phyloP scores from a whole-genome alignment of 129 eudicot genomes.

The Apium graveolens region DNA sequence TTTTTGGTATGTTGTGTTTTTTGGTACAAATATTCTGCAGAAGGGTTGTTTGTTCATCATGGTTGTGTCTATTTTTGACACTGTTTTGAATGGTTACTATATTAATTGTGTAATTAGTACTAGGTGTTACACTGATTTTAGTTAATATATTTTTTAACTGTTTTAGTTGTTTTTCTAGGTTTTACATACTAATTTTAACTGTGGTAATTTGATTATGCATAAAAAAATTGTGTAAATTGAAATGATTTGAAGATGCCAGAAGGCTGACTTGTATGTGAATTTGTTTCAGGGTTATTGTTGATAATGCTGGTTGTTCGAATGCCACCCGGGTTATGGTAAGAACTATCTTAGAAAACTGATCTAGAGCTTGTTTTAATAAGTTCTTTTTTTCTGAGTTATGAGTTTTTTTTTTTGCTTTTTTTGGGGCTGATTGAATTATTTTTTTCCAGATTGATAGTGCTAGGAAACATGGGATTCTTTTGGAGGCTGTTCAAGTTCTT shows the following conservation, averaged over 20 bases:
- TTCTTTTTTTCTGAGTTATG: background rate
- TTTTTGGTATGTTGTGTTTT: background rate
- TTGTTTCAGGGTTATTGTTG: slow-evolving; percentile 69
- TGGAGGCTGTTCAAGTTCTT: slow-evolving; percentile 88
- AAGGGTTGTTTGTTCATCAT: background rate
- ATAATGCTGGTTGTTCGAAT: slow-evolving; percentile 65
- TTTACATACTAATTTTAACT: background rate
- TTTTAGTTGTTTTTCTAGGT: background rate
- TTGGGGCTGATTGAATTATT: background rate
- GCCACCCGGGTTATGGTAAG: slow-evolving; percentile 76
- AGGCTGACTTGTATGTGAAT: slow-evolving; percentile 2
- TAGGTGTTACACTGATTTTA: background rate
- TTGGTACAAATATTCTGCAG: background rate
- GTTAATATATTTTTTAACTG: background rate
- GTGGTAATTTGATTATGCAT: background rate
- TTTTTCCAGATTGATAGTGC: slow-evolving; percentile 68
- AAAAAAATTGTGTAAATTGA: background rate
- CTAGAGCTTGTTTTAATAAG: background rate
- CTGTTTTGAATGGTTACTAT: background rate
- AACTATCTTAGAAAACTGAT: background rate
- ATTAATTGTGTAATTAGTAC: background rate
- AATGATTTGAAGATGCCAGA: slow-evolving; percentile 13
- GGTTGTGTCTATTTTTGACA: background rate
- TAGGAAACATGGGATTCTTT: slow-evolving; percentile 73
- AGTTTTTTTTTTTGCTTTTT: background rate